Evolutionary conservation across 106 monocot genomes (phyloP), one percentile per base, ranked within the genome.

Genomic region (Acorus calamus): DNA sequence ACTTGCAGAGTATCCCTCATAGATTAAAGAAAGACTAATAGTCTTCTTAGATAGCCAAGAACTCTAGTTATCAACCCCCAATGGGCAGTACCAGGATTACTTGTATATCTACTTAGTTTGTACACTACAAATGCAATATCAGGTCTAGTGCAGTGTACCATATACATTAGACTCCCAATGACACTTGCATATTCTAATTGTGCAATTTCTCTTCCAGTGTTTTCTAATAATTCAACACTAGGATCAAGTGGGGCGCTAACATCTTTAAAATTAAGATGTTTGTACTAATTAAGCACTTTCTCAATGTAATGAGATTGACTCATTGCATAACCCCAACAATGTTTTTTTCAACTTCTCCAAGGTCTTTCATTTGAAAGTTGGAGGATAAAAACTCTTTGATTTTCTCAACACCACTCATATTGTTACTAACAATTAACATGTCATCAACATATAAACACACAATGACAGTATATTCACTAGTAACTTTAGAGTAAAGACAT

Each of bases 361-460:
- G 42, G n/a, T 47, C 3, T 61, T 47, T 42, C n/a, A 42, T 61
- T 3, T 61, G 3, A 61, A 61, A 61, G 3, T 4, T 11, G 0
- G 0, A 61, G 11, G 11, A 47, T 7, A 61, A 7, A 11, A 61
- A 61, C 10, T 3, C 48, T 46, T 61, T 47, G 6, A 46, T 61
- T 47, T 61, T 12, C 11, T 10, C n/a, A 42, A 61, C 11, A 9
- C 7, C 47, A n/a, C 48, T 13, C 5, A n/a, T 6, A 42, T 61
- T 47, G 48, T 14, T 47, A 7, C 47, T 47, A 42, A 61, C 9
- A 11, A 61, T 61, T 42, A 61, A 61, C 11, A 61, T 61, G 7
- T 61, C 61, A 61, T 61, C 61, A 46, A 61, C 61, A 61, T 47
- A 47, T 47, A 61, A 3, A 47, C 46, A 61, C 8, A 61, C 48